Evolutionary conservation across 306 rosid genomes (phyloP).

Genomic region (Myrica gale): DNA sequence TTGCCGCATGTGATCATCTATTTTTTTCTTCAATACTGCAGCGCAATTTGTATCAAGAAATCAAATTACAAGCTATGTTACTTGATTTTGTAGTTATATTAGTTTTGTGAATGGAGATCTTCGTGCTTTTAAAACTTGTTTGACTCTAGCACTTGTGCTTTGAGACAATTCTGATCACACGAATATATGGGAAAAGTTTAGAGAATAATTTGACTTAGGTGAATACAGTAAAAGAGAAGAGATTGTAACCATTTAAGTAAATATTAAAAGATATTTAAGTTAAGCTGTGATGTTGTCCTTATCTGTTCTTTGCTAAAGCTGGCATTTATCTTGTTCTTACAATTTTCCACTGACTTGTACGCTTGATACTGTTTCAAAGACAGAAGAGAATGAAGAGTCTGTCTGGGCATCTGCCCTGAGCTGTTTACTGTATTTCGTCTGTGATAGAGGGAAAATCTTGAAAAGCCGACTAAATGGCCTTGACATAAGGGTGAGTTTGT

Average conservation of each 20-base stretch:
- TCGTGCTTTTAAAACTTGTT: neutral
- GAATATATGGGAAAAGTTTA: neutral
- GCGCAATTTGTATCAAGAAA: neutral
- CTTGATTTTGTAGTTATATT: neutral
- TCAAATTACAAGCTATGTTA: neutral
- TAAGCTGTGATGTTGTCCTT: neutral
- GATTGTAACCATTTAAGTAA: neutral
- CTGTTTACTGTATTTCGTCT: slow-evolving; percentile 96
- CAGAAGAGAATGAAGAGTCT: slow-evolving; percentile 86
- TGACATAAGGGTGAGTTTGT: slow-evolving; percentile 86
- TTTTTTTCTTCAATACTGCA: neutral
- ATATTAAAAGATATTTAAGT: neutral
- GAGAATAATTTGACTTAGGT: neutral
- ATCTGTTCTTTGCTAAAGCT: slow-evolving; percentile 10
- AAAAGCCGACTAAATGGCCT: slow-evolving; percentile 83
- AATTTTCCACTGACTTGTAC: slow-evolving; percentile 16
- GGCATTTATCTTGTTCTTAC: slow-evolving; percentile 4
- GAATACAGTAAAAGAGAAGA: neutral
- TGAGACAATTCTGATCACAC: too few relatives aligned
- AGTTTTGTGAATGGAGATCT: neutral
- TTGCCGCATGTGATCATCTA: neutral
- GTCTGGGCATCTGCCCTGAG: slow-evolving; percentile 99
- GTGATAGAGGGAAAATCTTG: slow-evolving; percentile 86
- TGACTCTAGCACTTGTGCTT: too few relatives aligned
- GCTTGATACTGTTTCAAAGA: slow-evolving; percentile 45